Base-by-base conservation (phyloP, 2,329 filamentous ascomycete genomes). In the Nemania diffusa region DNA sequence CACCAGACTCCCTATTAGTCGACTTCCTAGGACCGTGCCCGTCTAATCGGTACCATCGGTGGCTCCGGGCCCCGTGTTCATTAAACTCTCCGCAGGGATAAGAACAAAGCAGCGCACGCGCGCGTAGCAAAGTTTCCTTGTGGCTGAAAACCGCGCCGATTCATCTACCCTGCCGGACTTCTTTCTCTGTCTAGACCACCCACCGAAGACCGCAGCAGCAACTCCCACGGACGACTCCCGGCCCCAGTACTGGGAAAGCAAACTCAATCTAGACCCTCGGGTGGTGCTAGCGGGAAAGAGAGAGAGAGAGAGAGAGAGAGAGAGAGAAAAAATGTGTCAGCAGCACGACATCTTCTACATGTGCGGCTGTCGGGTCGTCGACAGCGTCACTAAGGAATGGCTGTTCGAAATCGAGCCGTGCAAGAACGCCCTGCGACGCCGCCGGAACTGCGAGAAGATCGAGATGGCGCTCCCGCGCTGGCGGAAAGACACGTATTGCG, bases 331-430 rank as follows among this genome's bases (percentile, higher is more conserved):
- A 17, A 74, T 75, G 73, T 74, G 73, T 58, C 69, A 74, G 29
- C 65, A 62, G 15, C 73, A 65, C 69, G 73, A 75, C 60, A 69
- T 70, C 5, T 74, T 74, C 48, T 73, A 74, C 57, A 72, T 72
- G 69, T 74, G 73, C 17, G 73, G 73, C 56, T 74, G 73, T 55
- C 72, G 71, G 13, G 62, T 72, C 48, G 29, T 73, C 64, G 72
- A 74, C 52, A 40, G 58, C 13, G 56, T 17, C n/a, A 74, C 70
- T 5, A 60, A 63, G 15, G 59, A 69, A 46, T 71, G 69, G 68
- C 71, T 64, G 46, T 73, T 64, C 62, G 68, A 72, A 34, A 63
- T 72, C 46, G 71, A 72, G 32, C 61, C 24, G 56, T 75, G 73
- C 65, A 65, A 69, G 32, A 72, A 62, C 34, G 71, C 52, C 26